Base-by-base conservation (phyloP, 176 grass and related monocot genomes). In the Zoysia japonica region DNA sequence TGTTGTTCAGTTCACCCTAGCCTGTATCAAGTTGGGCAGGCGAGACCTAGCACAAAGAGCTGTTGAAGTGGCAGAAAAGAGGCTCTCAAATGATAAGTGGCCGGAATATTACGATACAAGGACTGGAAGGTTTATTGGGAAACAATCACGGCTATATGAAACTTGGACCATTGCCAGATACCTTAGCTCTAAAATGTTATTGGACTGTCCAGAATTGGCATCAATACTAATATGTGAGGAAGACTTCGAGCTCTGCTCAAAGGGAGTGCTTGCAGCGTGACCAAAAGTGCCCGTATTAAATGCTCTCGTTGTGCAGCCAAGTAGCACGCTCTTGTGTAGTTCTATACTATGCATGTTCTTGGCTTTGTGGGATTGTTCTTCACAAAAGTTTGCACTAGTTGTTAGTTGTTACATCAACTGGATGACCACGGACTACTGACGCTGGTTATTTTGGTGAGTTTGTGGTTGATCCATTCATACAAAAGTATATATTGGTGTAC, bases 1-100 rank as follows among this genome's bases (percentile, higher is more conserved):
- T 61, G 4, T 72, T 83, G 85, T 84, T 82, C 77, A 95, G 96
- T 95, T 99, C 72, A 99, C 92, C 64, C 84, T 96, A 71, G 96
- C 92, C 37, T 99, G 96, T 85, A 95, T 95, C 65, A 99, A 99
- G 83, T 95, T 99, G 92, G 96, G 92, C 36, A 89, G 92, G 80
- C 86, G 85, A 72, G 96, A 93, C 57, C 75, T 96, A 47, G 96
- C 96, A 54, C 73, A 85, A 46, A 91, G 86, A 65, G 96, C 96
- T 61, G 68, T 99, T 82, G 86, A 86, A 78, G 67, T 93, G 61
- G 92, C 90, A 28, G 96, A 96, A 81, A 93, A 93, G 82, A 92
- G 76, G 66, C 90, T 96, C 15, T 87, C 90, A 49, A 84, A 87
- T 84, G 96, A 95, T 76, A 99, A 91, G 78, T 95, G 88, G 88